Percentiles rank a stretch among this genome's conserved stretches.
These are phyloP conservation scores for Phanerodontia chrysosporium DNA, from an alignment of 768 basidiomycete genomes.

Conservation along the genomic window DNA sequence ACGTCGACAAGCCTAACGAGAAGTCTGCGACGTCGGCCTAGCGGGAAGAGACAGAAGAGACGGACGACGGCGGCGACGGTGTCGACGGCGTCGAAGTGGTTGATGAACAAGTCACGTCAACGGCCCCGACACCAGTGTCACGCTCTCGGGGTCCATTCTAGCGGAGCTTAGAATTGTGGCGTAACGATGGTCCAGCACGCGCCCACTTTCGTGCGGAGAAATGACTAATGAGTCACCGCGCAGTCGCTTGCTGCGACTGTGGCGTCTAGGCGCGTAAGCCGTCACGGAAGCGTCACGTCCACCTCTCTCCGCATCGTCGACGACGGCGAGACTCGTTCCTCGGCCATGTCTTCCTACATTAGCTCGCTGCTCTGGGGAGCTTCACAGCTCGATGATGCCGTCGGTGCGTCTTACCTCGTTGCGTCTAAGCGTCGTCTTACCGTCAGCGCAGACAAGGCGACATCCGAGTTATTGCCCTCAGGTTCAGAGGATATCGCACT, in stretches of 20 bases:
- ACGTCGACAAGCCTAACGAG: background rate
- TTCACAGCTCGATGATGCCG: conserved; percentile 76
- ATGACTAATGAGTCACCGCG: background rate
- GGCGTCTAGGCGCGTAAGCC: conserved; percentile 9
- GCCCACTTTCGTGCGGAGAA: background rate
- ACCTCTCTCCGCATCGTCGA: conserved; percentile 1
- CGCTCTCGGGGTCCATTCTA: conserved; percentile 6
- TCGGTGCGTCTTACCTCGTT: conserved; percentile 49
- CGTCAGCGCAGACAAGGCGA: conserved; percentile 73
- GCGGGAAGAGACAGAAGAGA: conserved; percentile 11
- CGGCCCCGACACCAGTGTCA: conserved; percentile 20
- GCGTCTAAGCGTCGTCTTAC: background rate
- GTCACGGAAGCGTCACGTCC: conserved; percentile 3
- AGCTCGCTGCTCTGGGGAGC: conserved; percentile 77
- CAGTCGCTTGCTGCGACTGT: conserved; percentile 2
- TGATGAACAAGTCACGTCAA: conserved; percentile 23
- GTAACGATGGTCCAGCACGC: background rate
- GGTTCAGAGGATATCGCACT: conserved; percentile 88
- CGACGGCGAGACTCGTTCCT: conserved; percentile 9
- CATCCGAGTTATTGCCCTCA: conserved; percentile 80
- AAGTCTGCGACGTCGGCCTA: background rate
- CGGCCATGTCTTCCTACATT: conserved; percentile 49
- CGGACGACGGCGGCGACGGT: conserved; percentile 20
- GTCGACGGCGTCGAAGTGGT: conserved; percentile 26
- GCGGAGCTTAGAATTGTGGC: background rate